Evolutionary conservation across 2,329 filamentous ascomycete genomes (phyloP), one percentile per base, ranked within the genome.

Genomic region (Colletotrichum coccodes): DNA sequence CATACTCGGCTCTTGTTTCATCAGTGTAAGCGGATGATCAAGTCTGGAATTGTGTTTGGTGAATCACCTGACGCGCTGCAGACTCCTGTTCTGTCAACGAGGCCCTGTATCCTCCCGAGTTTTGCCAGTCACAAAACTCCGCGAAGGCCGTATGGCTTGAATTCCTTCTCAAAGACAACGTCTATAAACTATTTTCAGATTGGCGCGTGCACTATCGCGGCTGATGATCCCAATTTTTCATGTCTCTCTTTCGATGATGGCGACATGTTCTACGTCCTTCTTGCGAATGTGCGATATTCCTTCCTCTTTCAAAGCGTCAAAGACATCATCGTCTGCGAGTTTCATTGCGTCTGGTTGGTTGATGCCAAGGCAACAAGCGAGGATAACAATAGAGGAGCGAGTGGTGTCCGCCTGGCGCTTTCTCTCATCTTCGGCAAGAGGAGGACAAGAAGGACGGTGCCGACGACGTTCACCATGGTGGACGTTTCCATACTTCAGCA

Each of bases 401-500:
- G 73, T 72, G 21, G 74, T 14, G 21, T 38, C n/a, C 59, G 69
- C 21, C 12, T 16, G 0, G 67, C 71, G 0, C 72, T 73, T 23
- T 68, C 84, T 26, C 14, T 42, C 40, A 64, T 54, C 8, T 75
- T 76, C 0, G 76, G 75, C 0, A 77, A 44, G 0, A 77, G 64
- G 0, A 75, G 59, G 11, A 64, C 68, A 0, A 77, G 56, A 0
- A 78, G 62, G 12, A 74, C 71, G 0, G 75, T 76, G 0, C 71
- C 68, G 0, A 76, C 46, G 3, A 76, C 68, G 8, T 77, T 77
- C 26, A 77, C 23, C 0, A 79, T 84, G 67, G 90, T 74, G 1
- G 80, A 85, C 28, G 73, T 78, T 73, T 90, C 88, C 42, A 73
- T 6, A 61, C 62, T 21, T 70, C 50, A 32, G 50, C 40, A 6